These are phyloP conservation scores for Xylaria sp. DNA, from an alignment of 2,329 filamentous ascomycete genomes.

Conservation along the genomic window DNA sequence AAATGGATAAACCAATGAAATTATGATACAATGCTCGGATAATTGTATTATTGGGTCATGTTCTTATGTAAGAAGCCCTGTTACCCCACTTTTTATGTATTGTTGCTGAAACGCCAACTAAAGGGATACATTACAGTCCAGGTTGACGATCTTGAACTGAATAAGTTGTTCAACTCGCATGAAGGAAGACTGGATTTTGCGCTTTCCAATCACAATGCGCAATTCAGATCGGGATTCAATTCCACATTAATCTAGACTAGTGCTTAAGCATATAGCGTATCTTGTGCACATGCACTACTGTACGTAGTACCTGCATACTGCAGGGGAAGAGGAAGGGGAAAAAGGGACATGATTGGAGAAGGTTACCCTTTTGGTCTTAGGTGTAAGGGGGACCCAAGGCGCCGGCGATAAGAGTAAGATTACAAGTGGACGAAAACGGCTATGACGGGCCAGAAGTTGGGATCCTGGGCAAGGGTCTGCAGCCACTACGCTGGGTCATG, in stretches of 20 bases:
- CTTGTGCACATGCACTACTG: not conserved
- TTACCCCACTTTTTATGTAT: too few relatives aligned
- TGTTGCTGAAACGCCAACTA: too few relatives aligned
- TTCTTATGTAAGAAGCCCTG: too few relatives aligned
- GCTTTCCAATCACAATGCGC: not conserved
- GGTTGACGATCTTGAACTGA: slow-evolving; percentile 20
- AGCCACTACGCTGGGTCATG: slow-evolving; percentile 5
- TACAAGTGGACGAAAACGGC: slow-evolving; percentile 42
- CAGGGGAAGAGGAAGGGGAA: slow-evolving; percentile 6
- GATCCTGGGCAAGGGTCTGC: slow-evolving; percentile 24
- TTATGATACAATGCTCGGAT: too few relatives aligned
- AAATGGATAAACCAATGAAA: too few relatives aligned
- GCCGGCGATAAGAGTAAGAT: slow-evolving; percentile 44
- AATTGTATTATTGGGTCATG: too few relatives aligned
- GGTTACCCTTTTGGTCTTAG: not conserved
- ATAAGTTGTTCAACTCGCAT: not conserved
- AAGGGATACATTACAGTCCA: not conserved
- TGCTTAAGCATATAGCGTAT: slow-evolving; percentile 12
- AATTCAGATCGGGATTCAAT: slow-evolving; percentile 27
- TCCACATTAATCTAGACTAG: slow-evolving; percentile 8
- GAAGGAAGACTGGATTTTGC: not conserved
- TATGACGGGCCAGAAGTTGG: not conserved
- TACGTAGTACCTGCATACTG: slow-evolving; percentile 34
- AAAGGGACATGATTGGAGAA: slow-evolving; percentile 13
- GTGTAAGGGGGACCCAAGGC: slow-evolving; percentile 10